phyloP scores from a whole-genome alignment of 768 basidiomycete species.

The Macrolepiota dolichaula region DNA sequence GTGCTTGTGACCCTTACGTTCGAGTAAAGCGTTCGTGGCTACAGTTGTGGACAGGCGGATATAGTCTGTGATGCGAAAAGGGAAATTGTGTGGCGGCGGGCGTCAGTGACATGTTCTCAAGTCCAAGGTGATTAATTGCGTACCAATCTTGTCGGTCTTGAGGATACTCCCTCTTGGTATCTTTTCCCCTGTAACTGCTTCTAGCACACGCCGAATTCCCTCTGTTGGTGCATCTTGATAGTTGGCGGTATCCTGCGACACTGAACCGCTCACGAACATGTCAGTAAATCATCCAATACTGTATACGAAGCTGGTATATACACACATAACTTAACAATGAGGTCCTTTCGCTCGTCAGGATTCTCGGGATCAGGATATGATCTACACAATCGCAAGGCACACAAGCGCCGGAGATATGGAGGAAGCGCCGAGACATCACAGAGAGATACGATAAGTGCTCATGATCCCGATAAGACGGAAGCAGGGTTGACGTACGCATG shows the following conservation, averaged over 20 bases:
- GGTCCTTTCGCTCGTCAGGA: constrained; percentile 58
- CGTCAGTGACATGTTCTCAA: background rate
- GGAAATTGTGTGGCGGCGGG: background rate
- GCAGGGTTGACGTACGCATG: constrained; percentile 56
- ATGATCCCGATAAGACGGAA: background rate
- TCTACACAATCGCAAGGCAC: constrained; percentile 26
- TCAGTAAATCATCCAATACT: background rate
- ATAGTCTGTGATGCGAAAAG: constrained; percentile 59
- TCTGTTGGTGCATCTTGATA: constrained; percentile 94
- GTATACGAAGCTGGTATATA: constrained; percentile 9
- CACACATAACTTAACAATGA: constrained; percentile 88
- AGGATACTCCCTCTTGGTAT: constrained; percentile 67
- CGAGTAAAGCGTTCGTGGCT: constrained; percentile 92
- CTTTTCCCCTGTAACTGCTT: constrained; percentile 64
- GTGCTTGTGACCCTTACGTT: constrained; percentile 91
- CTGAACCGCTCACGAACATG: constrained; percentile 31
- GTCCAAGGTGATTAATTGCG: constrained; percentile 13
- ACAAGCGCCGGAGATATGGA: too few relatives aligned
- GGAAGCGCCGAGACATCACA: background rate
- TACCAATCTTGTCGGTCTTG: constrained; percentile 80
- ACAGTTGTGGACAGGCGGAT: constrained; percentile 93
- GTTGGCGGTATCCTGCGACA: constrained; percentile 85
- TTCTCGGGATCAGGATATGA: constrained; percentile 74
- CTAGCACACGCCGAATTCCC: constrained; percentile 84
- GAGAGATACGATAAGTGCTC: background rate